Conservation (phyloP, 2,329 filamentous ascomycete species). For the Acrodontium crateriforme region DNA sequence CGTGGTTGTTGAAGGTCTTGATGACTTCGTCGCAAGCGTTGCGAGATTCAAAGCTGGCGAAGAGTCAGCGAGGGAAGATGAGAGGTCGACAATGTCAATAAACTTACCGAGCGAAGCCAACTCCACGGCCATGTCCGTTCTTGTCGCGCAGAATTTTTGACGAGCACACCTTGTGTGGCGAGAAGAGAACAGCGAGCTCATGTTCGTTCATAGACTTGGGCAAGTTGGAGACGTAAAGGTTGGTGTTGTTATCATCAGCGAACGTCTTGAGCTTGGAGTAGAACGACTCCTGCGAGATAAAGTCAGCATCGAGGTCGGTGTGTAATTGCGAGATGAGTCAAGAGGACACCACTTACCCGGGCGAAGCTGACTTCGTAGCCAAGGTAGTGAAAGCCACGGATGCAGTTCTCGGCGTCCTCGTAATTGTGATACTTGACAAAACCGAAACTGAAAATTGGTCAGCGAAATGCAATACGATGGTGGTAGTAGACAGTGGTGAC, state of each 20-base stretch:
- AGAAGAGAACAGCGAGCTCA: slow-evolving; percentile 65
- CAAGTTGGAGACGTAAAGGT: slow-evolving; percentile 94
- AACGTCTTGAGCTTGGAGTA: slow-evolving; percentile 94
- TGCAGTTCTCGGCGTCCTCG: slow-evolving; percentile 85
- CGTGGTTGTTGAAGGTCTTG: slow-evolving; percentile 63
- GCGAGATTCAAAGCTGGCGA: slow-evolving; percentile 66
- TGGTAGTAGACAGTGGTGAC: slow-evolving; percentile 15
- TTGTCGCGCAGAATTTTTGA: slow-evolving; percentile 89
- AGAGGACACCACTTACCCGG: slow-evolving; percentile 43
- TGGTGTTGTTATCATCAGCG: slow-evolving; percentile 77
- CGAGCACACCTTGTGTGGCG: slow-evolving; percentile 71
- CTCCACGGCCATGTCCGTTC: slow-evolving; percentile 81
- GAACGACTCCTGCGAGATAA: slow-evolving; percentile 76
- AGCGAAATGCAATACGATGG: slow-evolving; percentile 12
- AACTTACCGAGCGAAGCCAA: slow-evolving; percentile 85
- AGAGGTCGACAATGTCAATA: slow-evolving; percentile 1
- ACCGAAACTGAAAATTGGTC: slow-evolving; percentile 55
- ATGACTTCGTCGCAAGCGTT: slow-evolving; percentile 87
- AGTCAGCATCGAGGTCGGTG: slow-evolving; percentile 19
- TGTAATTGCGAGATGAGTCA: slow-evolving; percentile 12
- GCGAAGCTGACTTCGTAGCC: slow-evolving; percentile 98
- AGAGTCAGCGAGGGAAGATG: slow-evolving; percentile 9
- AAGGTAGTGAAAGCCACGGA: slow-evolving; percentile 83
- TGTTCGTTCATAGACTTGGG: slow-evolving; percentile 85
- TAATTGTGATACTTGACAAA: slow-evolving; percentile 91